Evolutionary conservation across 345 rosid genomes (phyloP).

Genomic region (Acer negundo): DNA sequence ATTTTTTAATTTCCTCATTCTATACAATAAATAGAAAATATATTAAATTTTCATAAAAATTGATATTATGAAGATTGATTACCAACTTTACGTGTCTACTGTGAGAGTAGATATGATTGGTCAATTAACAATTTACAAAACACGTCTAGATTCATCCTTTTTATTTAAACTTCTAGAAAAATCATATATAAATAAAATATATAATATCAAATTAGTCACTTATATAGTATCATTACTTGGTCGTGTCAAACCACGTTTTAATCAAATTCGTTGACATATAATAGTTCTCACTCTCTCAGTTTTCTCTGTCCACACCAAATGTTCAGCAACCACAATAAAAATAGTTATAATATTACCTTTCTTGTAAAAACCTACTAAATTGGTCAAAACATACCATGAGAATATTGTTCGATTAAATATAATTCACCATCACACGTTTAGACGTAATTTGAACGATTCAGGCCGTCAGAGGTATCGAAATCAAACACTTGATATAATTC

Average conservation of each 20-base stretch:
- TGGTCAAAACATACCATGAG: neutral
- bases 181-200: neutral
- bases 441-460: too few species aligned
- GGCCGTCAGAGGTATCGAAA: too few species aligned
- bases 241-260: constrained; percentile 21
- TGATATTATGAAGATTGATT: too few species aligned
- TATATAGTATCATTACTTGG: neutral
- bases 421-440: too few species aligned
- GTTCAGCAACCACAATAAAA: neutral
- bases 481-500: too few species aligned
- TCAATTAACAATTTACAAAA: neutral
- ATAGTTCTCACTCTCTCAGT: neutral
- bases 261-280: constrained; percentile 3
- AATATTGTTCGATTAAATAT: too few species aligned
- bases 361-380: neutral
- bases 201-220: neutral
- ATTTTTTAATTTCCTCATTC: too few species aligned
- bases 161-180: constrained; percentile 4
- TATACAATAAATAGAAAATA: too few species aligned
- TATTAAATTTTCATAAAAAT: too few species aligned
- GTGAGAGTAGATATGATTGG: neutral
- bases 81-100: too few species aligned
- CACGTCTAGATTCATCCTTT: neutral
- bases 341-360: neutral
- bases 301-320: neutral